Percentiles rank a stretch among this genome's conserved stretches.
These are phyloP conservation scores for Neurospora sp. DNA, from an alignment of 2,329 filamentous ascomycete genomes.

Conservation along the genomic window DNA sequence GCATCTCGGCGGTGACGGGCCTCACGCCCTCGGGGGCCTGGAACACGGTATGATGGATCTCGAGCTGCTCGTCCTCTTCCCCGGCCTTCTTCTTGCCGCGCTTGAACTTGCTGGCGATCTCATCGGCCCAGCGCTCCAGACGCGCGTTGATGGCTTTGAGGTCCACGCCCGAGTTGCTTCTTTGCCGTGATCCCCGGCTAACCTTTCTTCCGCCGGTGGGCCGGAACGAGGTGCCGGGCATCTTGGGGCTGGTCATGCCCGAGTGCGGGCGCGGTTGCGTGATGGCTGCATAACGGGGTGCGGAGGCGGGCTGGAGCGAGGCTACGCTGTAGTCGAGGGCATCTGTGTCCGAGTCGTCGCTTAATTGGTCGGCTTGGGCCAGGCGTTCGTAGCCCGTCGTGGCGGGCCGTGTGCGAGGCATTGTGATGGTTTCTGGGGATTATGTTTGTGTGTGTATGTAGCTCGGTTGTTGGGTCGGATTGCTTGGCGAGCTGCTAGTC, in stretches of 20 bases:
- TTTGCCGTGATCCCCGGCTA: conserved; percentile 37
- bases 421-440: conserved; percentile 25
- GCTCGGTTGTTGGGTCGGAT: neutral
- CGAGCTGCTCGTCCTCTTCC: conserved; percentile 73
- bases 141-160: conserved; percentile 97
- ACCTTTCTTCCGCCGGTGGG: conserved; percentile 2
- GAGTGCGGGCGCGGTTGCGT: conserved; percentile 50
- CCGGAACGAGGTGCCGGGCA: conserved; percentile 21
- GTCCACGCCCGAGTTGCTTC: conserved; percentile 81
- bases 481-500: neutral
- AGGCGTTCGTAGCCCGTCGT: conserved; percentile 80
- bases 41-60: conserved; percentile 97
- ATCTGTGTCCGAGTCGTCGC: conserved; percentile 62
- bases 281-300: conserved; percentile 55
- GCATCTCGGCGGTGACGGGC: conserved; percentile 64
- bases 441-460: neutral
- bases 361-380: conserved; percentile 68
- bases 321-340: conserved; percentile 39
- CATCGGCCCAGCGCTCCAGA: conserved; percentile 91
- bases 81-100: conserved; percentile 65
- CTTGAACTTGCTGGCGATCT: conserved; percentile 96
- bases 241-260: conserved; percentile 47
- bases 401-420: conserved; percentile 59
- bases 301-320: conserved; percentile 42
- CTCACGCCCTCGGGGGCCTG: conserved; percentile 81